These are phyloP conservation scores for Pelargonium australe DNA, from an alignment of 441 rosid genomes.

Conservation along the genomic window DNA sequence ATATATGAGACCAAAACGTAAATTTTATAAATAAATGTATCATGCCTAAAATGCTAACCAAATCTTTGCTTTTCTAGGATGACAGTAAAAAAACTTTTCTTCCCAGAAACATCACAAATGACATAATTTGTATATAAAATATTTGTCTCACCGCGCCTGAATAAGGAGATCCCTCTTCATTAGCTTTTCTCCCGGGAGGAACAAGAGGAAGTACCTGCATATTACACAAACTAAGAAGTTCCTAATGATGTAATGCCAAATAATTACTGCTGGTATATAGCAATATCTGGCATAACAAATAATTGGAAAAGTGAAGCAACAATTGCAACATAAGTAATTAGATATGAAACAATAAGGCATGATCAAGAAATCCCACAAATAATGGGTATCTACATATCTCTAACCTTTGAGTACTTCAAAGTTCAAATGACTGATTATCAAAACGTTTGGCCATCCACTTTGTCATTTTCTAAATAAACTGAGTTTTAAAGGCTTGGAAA, in stretches of 20 bases:
- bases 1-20: not conserved
- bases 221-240: not conserved
- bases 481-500: no score
- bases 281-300: no score
- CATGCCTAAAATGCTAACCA: not conserved
- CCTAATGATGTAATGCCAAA: not conserved
- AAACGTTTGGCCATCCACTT: no score
- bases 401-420: no score
- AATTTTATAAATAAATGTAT: not conserved
- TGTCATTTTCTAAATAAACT: no score
- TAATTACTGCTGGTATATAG: not conserved
- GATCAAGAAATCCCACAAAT: no score
- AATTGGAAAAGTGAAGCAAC: no score
- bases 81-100: no score
- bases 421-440: no score
- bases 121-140: not conserved
- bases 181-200: constrained; percentile 62
- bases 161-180: constrained; percentile 77
- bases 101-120: constrained; percentile 5
- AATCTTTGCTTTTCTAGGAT: not conserved
- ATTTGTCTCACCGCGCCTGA: constrained; percentile 64
- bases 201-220: constrained; percentile 92
- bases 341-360: no score
- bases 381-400: no score
- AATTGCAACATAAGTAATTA: no score